Percentiles rank a stretch among this genome's conserved stretches.
Conservation (phyloP, 306 rosid species). For the Ormosia emarginata region DNA sequence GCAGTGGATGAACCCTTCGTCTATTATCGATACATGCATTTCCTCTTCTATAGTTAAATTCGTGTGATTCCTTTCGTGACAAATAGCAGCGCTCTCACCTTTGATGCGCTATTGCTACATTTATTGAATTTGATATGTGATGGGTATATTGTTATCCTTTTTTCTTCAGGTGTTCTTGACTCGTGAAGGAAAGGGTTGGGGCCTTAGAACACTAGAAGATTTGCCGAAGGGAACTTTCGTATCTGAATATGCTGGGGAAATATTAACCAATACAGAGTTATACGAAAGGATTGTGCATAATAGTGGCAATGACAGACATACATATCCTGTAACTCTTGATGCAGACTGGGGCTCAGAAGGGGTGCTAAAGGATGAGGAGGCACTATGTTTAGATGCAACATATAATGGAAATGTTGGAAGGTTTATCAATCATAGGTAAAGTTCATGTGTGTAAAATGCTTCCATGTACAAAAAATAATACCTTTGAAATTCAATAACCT, state of each 20-base stretch:
- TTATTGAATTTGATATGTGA: slow-evolving; percentile 9
- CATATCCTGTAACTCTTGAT: slow-evolving; percentile 89
- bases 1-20: too few relatives aligned
- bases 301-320: slow-evolving; percentile 59
- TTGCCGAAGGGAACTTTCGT: slow-evolving; percentile 77
- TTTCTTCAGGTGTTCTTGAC: slow-evolving; percentile 68
- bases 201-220: slow-evolving; percentile 66
- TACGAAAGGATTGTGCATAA: slow-evolving; percentile 49
- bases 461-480: neutral
- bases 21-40: neutral
- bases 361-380: slow-evolving; percentile 72
- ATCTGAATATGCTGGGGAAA: slow-evolving; percentile 86
- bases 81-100: too few relatives aligned
- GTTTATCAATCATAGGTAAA: slow-evolving; percentile 89
- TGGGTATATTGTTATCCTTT: neutral
- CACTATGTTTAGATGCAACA: slow-evolving; percentile 92
- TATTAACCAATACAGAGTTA: slow-evolving; percentile 78
- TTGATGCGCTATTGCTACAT: neutral
- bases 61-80: too few relatives aligned
- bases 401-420: slow-evolving; percentile 84
- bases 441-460: neutral
- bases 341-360: slow-evolving; percentile 94
- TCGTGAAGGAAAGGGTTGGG: slow-evolving; percentile 85
- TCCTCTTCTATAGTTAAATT: neutral
- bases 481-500: neutral